Base-by-base conservation (phyloP, 129 eudicot species). In the Erigeron canadensis region DNA sequence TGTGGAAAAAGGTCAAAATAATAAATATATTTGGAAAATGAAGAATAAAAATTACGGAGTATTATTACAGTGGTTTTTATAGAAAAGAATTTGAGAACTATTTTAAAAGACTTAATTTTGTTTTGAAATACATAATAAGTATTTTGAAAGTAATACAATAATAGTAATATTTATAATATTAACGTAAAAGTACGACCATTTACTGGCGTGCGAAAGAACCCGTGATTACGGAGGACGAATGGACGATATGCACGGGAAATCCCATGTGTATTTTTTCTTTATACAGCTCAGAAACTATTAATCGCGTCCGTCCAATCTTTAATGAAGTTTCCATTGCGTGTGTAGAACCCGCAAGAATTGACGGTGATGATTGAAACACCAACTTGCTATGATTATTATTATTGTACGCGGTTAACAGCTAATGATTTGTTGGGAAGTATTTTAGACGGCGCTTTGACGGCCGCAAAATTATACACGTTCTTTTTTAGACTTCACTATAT, bases 321-420 rank as follows among this genome's bases (percentile, higher is more conserved):
- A 10, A 53, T 43, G 55, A 60, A 60, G 2, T 34, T 59, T 77
- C 65, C 2, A 17, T 22, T 13, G 41, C 67, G 67, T 44, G 51
- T 37, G 81, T 77, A 15, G 76, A 39, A 38, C 75, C 38, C n/a
- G 6, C n/a, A 6, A 28, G 0, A 55, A 77, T 63, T 6, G 58
- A 77, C 72, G 81, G 77, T 55, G 72, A 17, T 43, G 77, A 77
- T 77, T 9, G 7, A 41, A 11, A 2, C 39, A 63, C 66, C 81
- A 77, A 63, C 77, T 70, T 77, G 76, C 48, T 22, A 77, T 69
- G 6, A 42, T 70, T 71, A 43, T 70, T 22, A 77, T 69, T 4
- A 42, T 70, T 71, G 51, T 70, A 77, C 81, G 81, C 81, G 81
- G 53, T 77, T 58, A 51, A 77, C 77, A 77, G 72, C 81, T 72